Percentiles rank a stretch among this genome's conserved stretches.
phyloP scores from a whole-genome alignment of 2,329 filamentous ascomycete species.

The Myriosclerotinia curreyana region DNA sequence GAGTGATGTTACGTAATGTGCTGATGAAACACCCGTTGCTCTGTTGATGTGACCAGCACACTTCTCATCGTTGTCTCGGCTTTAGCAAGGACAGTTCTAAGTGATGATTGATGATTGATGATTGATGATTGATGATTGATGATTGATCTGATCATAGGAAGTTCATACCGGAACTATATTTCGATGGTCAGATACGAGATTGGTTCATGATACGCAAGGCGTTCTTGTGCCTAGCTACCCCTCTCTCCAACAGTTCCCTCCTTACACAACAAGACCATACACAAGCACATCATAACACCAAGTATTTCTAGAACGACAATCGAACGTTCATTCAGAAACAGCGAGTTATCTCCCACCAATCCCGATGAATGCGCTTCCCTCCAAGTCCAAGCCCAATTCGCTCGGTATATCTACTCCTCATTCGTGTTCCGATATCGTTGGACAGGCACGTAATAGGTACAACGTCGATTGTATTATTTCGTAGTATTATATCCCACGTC shows the following conservation, averaged over 20 bases:
- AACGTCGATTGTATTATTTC: neutral
- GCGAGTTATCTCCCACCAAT: neutral
- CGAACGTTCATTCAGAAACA: neutral
- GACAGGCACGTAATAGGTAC: slow-evolving; percentile 1
- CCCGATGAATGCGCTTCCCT: no score
- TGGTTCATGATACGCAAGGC: neutral
- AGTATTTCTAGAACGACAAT: neutral
- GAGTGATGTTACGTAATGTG: no score
- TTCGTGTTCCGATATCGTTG: neutral
- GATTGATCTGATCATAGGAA: neutral
- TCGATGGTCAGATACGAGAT: neutral
- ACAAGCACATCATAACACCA: neutral
- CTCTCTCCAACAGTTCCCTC: neutral
- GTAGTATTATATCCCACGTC: no score
- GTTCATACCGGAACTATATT: neutral
- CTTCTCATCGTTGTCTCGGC: no score
- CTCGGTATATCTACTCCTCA: neutral
- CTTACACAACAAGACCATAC: neutral
- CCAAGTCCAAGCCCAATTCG: neutral
- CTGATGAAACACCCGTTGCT: no score
- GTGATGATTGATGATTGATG: neutral
- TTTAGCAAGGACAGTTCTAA: no score
- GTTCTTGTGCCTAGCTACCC: neutral
- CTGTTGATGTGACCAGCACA: no score
- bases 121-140: neutral